phyloP scores from a whole-genome alignment of 2,329 filamentous ascomycete genomes.

The Amauroascus verrucosus region DNA sequence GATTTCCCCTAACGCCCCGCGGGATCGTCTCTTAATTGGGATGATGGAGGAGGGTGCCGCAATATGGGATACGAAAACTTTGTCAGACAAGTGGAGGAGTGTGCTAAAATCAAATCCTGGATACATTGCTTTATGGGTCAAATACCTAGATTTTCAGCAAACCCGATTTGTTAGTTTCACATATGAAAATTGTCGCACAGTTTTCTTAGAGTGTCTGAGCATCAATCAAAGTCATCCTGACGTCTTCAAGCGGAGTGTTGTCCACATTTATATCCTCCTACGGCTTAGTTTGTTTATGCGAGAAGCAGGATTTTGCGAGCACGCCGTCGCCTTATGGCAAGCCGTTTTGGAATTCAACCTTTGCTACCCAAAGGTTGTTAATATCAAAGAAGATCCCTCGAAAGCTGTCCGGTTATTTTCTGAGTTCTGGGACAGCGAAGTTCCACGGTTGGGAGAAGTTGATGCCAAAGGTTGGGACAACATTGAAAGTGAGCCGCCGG shows the following conservation, averaged over 20 bases:
- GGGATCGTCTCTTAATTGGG: conserved; percentile 53
- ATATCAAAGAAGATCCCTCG: conserved; percentile 11
- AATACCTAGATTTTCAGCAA: conserved; percentile 61
- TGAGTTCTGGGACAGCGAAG: conserved; percentile 81
- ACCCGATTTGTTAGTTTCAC: conserved; percentile 56
- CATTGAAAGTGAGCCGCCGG: conserved; percentile 22
- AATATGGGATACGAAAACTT: conserved; percentile 57
- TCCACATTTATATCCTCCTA: conserved; percentile 61
- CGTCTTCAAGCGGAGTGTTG: conserved; percentile 20
- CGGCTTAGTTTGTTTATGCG: conserved; percentile 63
- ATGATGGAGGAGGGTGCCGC: conserved; percentile 65
- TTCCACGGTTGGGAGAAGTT: conserved; percentile 64
- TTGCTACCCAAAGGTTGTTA: conserved; percentile 41
- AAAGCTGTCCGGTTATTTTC: conserved; percentile 42
- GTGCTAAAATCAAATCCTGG: conserved; percentile 46
- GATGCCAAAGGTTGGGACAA: conserved; percentile 59
- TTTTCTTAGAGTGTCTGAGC: conserved; percentile 50
- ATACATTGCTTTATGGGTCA: conserved; percentile 60
- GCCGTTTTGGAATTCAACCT: conserved; percentile 63
- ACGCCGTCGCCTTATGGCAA: conserved; percentile 74
- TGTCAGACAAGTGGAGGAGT: conserved; percentile 56
- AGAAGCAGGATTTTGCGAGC: conserved; percentile 68
- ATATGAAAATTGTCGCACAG: conserved; percentile 53
- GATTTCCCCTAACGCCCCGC: conserved; percentile 37
- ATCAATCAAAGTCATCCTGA: conserved; percentile 24